Evolutionary conservation across 1,284 basidiomycete genomes (phyloP), one percentile per base, ranked within the genome.

Genomic region (Malassezia dermatis): DNA sequence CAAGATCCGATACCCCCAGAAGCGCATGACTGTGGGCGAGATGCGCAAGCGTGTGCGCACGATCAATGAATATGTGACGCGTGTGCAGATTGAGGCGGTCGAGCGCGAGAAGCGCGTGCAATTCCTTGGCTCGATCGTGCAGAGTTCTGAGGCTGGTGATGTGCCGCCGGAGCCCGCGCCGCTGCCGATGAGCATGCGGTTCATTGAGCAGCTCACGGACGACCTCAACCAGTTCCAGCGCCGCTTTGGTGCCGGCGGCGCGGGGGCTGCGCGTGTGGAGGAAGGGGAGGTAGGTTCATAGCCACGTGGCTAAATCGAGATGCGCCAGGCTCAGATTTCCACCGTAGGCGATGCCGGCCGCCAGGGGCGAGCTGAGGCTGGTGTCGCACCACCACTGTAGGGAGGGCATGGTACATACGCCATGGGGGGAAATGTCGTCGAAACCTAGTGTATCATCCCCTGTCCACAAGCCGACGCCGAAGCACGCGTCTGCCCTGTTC

Each of bases 1-100:
- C 23, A 87, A 89, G 74, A 86, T 95, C 55, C 86, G 88, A 65
- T 98, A 89, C 84, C 93, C 93, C 0, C 82, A 83, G 60, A 93
- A 94, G 75, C 81, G 93, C 48, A 89, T 86, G 81, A 94, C 90
- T 63, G 84, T 93, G 23, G 85, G 84, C 17, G 93, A 98, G 73
- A 94, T 98, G 89, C 87, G 89, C 75, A 95, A 96, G 78, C 83
- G 93, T 19, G 89, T 94, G 19, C 81, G 89, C 42, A 83, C 86
- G 53, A 81, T 96, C 55, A 82, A 93, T 31, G 93, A 96, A 69
- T 96, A 89, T 83, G 88, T 80, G 15, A 75, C 76, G 0, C 63
- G 78, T 19, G 69, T 75, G 26, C 74, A 75, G 60, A 63, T 75
- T 21, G 76, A 77, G 56, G 69, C 73, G 30, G 68, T 68, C 17